Evolutionary conservation across 177 flowering plant genomes (phyloP).

Genomic region (Telopea speciosissima): DNA sequence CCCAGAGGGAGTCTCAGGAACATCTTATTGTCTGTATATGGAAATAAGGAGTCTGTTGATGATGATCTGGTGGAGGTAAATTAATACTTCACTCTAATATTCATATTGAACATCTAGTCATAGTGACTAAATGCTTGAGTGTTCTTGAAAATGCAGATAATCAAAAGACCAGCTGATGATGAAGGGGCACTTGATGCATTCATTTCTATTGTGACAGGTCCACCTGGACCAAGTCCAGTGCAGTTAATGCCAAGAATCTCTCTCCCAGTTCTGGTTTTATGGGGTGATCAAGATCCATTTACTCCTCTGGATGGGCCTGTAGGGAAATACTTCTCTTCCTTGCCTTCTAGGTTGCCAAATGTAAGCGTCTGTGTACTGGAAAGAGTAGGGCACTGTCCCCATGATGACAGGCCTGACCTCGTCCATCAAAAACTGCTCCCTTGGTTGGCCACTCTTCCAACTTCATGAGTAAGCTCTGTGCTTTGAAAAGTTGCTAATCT

Average conservation of each 20-base stretch:
- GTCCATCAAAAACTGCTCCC: conserved; percentile 84
- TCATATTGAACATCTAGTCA: not conserved
- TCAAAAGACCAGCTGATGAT: conserved; percentile 61
- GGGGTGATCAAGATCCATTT: conserved; percentile 88
- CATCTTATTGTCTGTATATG: conserved; percentile 67
- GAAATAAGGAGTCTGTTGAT: conserved; percentile 79
- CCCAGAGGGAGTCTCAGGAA: conserved; percentile 69
- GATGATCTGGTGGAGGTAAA: conserved; percentile 82
- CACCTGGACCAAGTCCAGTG: conserved; percentile 92
- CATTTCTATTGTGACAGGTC: conserved; percentile 89
- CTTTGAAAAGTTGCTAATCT: not conserved
- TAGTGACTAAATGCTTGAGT: not conserved
- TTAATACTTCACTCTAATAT: not conserved
- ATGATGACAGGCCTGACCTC: conserved; percentile 85
- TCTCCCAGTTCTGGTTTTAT: conserved; percentile 60
- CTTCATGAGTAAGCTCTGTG: conserved; percentile 18
- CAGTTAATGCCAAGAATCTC: conserved; percentile 59
- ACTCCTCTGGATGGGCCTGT: conserved; percentile 96
- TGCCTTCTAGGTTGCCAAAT: conserved; percentile 49
- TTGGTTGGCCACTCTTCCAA: conserved; percentile 58
- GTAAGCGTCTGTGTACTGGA: conserved; percentile 53
- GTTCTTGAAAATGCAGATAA: conserved; percentile 48
- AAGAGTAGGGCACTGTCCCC: conserved; percentile 96
- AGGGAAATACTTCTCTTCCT: conserved; percentile 70
- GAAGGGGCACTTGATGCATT: conserved; percentile 92